Base-by-base conservation (phyloP, 768 basidiomycete genomes). In the Tricholomella constricta region DNA sequence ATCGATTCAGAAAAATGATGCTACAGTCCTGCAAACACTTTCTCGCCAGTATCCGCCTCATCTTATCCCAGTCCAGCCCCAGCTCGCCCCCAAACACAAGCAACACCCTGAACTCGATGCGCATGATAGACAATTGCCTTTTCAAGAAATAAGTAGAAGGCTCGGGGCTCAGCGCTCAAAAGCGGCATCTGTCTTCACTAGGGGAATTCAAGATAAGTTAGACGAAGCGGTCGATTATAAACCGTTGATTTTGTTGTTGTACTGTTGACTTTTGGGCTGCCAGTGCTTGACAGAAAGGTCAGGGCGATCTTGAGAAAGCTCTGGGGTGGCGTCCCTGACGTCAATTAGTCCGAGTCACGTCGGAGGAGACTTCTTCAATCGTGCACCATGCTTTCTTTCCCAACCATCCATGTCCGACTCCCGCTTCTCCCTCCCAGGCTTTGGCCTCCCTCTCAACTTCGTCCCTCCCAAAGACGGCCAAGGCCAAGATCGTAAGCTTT, bases 11-110 rank as follows among this genome's bases (percentile, higher is more conserved):
- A n/a, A n/a, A n/a, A n/a, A n/a, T n/a, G n/a, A n/a, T n/a, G 26
- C 48, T 53, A 43, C 22, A 59, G 45, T 35, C 56, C 51, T 5
- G 51, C 38, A 22, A 59, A 59, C 54, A 56, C 20, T 19, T 32
- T 20, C 58, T 29, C 5, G 54, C 52, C 14, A 59, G 14, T n/a
- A 59, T 59, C 40, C 35, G 49, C 48, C 48, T 47, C 45, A 59
- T 53, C 35, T 53, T 56, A 9, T 56, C 58, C 58, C 58, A 59
- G 40, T 59, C 55, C 27, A 59, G 42, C 3, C 57, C 57, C 31
- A 59, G 25, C 15, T 59, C 57, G 15, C 43, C 52, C 25, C 31
- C 52, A 44, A 49, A 55, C 27, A 59, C 20, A 15, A 54, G 56
- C 26, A 56, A 48, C 27, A 59, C 48, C 14, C 51, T 45, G 22